phyloP scores from a whole-genome alignment of 345 rosid species.

The Viola odorata region DNA sequence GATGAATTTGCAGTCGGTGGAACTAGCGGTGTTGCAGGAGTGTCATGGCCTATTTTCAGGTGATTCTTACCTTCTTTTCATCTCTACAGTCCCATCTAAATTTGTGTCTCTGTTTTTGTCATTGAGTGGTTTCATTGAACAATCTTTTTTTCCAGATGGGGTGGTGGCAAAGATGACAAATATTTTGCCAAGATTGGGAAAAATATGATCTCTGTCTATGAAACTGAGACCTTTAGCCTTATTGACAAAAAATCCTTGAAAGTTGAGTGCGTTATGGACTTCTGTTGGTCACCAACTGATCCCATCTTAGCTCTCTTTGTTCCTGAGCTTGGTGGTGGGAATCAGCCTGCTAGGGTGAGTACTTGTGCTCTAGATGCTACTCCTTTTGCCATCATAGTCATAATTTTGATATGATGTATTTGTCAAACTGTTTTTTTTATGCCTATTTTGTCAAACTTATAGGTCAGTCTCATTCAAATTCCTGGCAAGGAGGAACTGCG shows the following conservation, averaged over 20 bases:
- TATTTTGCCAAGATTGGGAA: slow-evolving; percentile 86
- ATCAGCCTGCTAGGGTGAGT: slow-evolving; percentile 95
- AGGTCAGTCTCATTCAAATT: slow-evolving; percentile 90
- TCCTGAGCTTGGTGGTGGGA: slow-evolving; percentile 96
- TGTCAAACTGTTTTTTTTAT: no score
- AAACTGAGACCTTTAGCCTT: slow-evolving; percentile 76
- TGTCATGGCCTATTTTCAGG: slow-evolving; percentile 93
- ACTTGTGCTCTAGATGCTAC: not conserved
- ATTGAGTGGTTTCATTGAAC: not conserved
- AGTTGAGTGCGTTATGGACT: slow-evolving; percentile 80
- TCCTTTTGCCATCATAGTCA: not conserved
- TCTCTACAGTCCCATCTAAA: not conserved
- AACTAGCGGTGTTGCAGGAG: slow-evolving; percentile 74
- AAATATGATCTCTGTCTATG: slow-evolving; percentile 79
- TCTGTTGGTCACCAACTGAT: slow-evolving; percentile 90
- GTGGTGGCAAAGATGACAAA: slow-evolving; percentile 81
- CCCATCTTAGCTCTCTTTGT: slow-evolving; percentile 79
- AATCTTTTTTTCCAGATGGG: slow-evolving; percentile 55
- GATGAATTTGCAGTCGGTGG: slow-evolving; percentile 93
- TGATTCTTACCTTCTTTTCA: slow-evolving; percentile 15
- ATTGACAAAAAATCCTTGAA: slow-evolving; percentile 91
- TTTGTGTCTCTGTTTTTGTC: not conserved
- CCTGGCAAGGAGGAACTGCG: slow-evolving; percentile 87
- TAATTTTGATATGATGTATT: not conserved
- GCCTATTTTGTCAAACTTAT: no score